A percentile compares a stretch with the other conserved stretches of the same genome.
Conservation (phyloP, 2,329 filamentous ascomycete genomes). For the Ascochyta viciae-villosae region DNA sequence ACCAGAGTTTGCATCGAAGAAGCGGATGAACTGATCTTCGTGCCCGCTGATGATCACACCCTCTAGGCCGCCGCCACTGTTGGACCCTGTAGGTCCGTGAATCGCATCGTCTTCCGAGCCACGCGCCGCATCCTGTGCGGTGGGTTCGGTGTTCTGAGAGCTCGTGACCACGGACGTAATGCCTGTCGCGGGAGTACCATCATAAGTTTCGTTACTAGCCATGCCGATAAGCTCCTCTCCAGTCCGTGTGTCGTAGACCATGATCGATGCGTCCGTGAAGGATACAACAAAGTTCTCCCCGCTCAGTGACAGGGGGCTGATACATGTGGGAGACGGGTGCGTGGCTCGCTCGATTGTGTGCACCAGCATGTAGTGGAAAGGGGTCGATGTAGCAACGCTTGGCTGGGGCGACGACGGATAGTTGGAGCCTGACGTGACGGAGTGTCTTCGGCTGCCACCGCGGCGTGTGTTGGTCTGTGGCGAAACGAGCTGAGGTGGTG, state of each 20-base stretch:
- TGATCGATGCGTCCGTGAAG: slow-evolving; percentile 86
- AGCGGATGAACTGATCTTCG: slow-evolving; percentile 93
- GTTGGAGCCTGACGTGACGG: slow-evolving; percentile 91
- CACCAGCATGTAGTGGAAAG: slow-evolving; percentile 86
- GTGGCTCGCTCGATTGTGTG: slow-evolving; percentile 81
- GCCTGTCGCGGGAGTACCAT: slow-evolving; percentile 80
- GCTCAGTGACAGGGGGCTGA: slow-evolving; percentile 81
- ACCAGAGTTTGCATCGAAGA: slow-evolving; percentile 99
- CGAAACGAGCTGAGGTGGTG: slow-evolving; percentile 84
- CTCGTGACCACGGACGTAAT: slow-evolving; percentile 93
- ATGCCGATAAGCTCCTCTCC: slow-evolving; percentile 92
- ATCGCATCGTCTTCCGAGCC: slow-evolving; percentile 77
- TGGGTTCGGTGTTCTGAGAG: slow-evolving; percentile 77
- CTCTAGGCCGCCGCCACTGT: slow-evolving; percentile 76
- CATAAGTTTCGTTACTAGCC: slow-evolving; percentile 93
- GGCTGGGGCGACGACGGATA: slow-evolving; percentile 92
- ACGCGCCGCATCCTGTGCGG: slow-evolving; percentile 64
- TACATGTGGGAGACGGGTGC: slow-evolving; percentile 82
- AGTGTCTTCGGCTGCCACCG: slow-evolving; percentile 83
- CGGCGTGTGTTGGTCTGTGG: slow-evolving; percentile 77
- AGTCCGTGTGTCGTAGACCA: slow-evolving; percentile 90
- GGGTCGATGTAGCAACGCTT: slow-evolving; percentile 81
- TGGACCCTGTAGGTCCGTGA: slow-evolving; percentile 82
- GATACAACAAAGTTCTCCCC: slow-evolving; percentile 93
- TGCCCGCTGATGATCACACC: slow-evolving; percentile 96